These are phyloP conservation scores for Diplodia sapinea DNA, from an alignment of 2,329 filamentous ascomycete species.

Conservation along the genomic window DNA sequence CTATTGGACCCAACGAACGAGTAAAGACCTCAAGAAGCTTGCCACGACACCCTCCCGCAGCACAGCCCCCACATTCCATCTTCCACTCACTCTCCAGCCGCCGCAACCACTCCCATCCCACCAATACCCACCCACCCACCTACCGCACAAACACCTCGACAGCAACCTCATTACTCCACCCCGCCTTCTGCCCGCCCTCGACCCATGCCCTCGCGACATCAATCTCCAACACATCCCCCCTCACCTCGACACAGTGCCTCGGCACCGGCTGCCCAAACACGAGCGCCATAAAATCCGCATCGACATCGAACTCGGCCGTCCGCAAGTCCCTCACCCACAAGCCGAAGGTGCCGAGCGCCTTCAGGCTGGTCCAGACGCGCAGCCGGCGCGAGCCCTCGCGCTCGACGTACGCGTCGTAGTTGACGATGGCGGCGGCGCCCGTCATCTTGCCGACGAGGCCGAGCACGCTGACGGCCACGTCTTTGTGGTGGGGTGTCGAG, in stretches of 20 bases:
- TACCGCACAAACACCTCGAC: slow-evolving; percentile 28
- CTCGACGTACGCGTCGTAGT: slow-evolving; percentile 63
- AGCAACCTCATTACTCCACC: slow-evolving; percentile 70
- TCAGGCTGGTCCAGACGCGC: slow-evolving; percentile 71
- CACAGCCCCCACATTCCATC: too few species aligned
- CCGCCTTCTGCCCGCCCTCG: slow-evolving; percentile 69
- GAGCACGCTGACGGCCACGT: slow-evolving; percentile 68
- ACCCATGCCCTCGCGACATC: slow-evolving; percentile 80
- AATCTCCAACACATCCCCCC: slow-evolving; percentile 72
- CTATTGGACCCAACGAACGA: too few species aligned
- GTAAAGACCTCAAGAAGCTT: too few species aligned
- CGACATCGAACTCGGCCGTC: slow-evolving; percentile 60
- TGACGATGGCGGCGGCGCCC: slow-evolving; percentile 76
- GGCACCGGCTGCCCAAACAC: slow-evolving; percentile 76
- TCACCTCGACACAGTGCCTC: slow-evolving; percentile 65
- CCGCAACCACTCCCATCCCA: too few species aligned
- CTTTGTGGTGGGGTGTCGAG: slow-evolving; percentile 38
- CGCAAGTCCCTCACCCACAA: slow-evolving; percentile 75
- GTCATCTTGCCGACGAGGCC: slow-evolving; percentile 90
- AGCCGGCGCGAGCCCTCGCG: slow-evolving; percentile 63
- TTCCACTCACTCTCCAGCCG: too few species aligned
- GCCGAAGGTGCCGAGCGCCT: slow-evolving; percentile 79
- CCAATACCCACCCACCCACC: too few species aligned
- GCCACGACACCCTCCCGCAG: too few species aligned
- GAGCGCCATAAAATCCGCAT: slow-evolving; percentile 72